These are phyloP conservation scores for Parafenestella ontariensis DNA, from an alignment of 2,329 filamentous ascomycete species.

Conservation along the genomic window DNA sequence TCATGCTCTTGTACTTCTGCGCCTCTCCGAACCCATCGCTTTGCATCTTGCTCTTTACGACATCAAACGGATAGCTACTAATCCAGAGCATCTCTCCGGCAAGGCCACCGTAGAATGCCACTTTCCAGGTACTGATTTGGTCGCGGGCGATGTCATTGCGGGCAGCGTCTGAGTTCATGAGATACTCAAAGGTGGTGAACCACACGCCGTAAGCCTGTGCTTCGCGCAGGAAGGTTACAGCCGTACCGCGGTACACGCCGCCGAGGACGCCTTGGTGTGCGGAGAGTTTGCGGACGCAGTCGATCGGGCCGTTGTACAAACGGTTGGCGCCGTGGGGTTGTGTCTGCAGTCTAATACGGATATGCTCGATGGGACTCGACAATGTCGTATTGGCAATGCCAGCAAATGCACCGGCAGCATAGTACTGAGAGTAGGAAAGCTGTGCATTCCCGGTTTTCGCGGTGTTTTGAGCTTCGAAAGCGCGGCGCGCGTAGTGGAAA, in stretches of 20 bases:
- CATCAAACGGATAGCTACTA: constrained; percentile 91
- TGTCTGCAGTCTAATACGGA: constrained; percentile 93
- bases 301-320: constrained; percentile 83
- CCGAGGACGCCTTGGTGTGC: constrained; percentile 70
- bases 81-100: constrained; percentile 96
- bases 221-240: constrained; percentile 86
- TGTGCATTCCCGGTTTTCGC: constrained; percentile 51
- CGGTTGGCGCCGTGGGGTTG: constrained; percentile 85
- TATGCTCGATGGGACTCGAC: constrained; percentile 93
- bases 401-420: constrained; percentile 87
- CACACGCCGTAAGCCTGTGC: constrained; percentile 94
- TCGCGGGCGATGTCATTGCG: constrained; percentile 78
- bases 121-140: constrained; percentile 81
- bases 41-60: constrained; percentile 99
- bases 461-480: constrained; percentile 77
- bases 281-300: constrained; percentile 87
- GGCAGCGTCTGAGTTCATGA: constrained; percentile 89
- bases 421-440: constrained; percentile 87
- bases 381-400: constrained; percentile 88
- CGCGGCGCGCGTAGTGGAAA: constrained; percentile 90
- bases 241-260: constrained; percentile 86
- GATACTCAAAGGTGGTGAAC: constrained; percentile 94
- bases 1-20: constrained; percentile 80
- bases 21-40: constrained; percentile 83
- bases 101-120: constrained; percentile 90